Conservation (phyloP, 345 rosid species). For the Populus davidiana region DNA sequence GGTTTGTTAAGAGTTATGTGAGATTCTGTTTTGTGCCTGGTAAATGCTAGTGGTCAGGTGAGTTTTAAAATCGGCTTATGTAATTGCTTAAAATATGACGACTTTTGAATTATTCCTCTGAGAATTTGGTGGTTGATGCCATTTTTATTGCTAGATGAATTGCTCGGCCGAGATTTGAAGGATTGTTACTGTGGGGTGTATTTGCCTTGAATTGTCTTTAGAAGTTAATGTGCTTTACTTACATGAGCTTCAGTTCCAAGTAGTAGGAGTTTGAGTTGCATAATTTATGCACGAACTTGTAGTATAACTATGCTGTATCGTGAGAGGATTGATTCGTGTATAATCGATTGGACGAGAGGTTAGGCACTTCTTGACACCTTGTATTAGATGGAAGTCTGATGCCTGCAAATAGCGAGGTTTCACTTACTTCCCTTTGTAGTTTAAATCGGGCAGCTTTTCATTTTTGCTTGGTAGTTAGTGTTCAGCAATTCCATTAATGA, state of each 20-base stretch:
- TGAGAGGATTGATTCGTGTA: background rate
- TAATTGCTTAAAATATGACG: background rate
- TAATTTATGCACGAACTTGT: background rate
- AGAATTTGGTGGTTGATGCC: background rate
- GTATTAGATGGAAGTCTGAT: background rate
- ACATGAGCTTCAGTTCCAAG: background rate
- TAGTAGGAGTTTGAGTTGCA: background rate
- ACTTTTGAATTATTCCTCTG: background rate
- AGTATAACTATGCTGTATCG: background rate
- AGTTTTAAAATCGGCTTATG: background rate
- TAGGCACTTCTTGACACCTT: background rate
- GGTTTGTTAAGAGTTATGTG: background rate
- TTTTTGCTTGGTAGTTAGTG: background rate
- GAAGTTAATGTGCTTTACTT: background rate
- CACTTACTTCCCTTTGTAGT: background rate
- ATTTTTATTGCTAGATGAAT: background rate
- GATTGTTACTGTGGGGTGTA: background rate
- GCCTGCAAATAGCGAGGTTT: background rate
- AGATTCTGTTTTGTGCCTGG: background rate
- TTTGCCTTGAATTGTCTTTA: background rate
- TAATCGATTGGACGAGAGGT: background rate
- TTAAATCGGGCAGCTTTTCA: slow-evolving; percentile 1
- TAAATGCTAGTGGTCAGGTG: background rate
- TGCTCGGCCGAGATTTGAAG: background rate
- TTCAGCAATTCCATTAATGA: slow-evolving; percentile 3